phyloP scores from a whole-genome alignment of 2,329 filamentous ascomycete species.

The Botrytis sinoallii region DNA sequence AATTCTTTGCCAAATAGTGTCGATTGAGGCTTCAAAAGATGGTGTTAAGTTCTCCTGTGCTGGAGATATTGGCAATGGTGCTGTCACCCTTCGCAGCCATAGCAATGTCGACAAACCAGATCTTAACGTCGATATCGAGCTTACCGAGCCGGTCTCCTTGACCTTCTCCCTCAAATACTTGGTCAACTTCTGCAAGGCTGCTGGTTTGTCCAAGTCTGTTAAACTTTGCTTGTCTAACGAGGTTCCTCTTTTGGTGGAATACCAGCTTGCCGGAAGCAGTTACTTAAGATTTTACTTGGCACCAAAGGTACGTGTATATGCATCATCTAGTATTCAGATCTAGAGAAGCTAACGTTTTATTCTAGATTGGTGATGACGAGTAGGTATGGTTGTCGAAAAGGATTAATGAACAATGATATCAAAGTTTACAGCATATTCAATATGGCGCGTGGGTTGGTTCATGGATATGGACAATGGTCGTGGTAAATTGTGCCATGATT shows the following conservation, averaged over 20 bases:
- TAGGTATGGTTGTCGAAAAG: constrained; percentile 38
- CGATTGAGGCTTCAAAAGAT: constrained; percentile 95
- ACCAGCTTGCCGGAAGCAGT: constrained; percentile 74
- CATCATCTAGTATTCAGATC: too few relatives aligned
- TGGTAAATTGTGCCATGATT: constrained; percentile 16
- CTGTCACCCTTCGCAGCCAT: constrained; percentile 86
- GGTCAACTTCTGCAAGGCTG: constrained; percentile 99
- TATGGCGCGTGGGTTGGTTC: constrained; percentile 37
- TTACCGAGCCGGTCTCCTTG: constrained; percentile 87
- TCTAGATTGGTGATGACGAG: constrained; percentile 68
- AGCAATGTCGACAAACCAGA: constrained; percentile 86
- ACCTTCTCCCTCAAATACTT: constrained; percentile 99
- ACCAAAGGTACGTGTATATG: constrained; percentile 68
- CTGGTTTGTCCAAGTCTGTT: constrained; percentile 75
- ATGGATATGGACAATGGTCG: constrained; percentile 30
- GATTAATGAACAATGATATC: constrained; percentile 33
- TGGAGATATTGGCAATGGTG: constrained; percentile 94
- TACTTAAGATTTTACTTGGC: constrained; percentile 97
- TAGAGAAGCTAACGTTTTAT: constrained; percentile 24
- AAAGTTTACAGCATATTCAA: constrained; percentile 33
- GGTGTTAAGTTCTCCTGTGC: constrained; percentile 91
- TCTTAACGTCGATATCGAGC: constrained; percentile 80
- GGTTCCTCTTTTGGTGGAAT: constrained; percentile 94
- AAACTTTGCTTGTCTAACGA: constrained; percentile 94
- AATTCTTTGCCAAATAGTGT: constrained; percentile 56